These are phyloP conservation scores for Fonsecaea pedrosoi DNA, from an alignment of 2,329 filamentous ascomycete species.

Conservation along the genomic window DNA sequence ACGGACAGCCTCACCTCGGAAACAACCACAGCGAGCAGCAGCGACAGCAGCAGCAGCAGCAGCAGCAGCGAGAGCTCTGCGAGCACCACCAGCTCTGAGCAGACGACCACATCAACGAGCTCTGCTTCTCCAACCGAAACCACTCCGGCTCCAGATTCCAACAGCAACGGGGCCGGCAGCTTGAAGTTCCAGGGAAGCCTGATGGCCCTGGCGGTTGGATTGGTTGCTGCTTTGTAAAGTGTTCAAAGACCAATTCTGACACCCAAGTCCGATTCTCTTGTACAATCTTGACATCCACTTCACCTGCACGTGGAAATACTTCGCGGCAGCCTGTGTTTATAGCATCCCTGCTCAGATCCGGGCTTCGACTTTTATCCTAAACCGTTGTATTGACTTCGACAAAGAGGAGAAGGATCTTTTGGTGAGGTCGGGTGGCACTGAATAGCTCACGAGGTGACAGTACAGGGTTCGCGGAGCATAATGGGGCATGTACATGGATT, in stretches of 20 bases:
- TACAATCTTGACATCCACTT: constrained; percentile 12
- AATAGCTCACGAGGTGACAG: background rate
- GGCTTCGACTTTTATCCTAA: background rate
- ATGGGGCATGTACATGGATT: background rate
- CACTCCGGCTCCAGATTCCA: constrained; percentile 47
- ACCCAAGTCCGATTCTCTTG: constrained; percentile 7
- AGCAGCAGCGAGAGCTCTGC: constrained; percentile 39
- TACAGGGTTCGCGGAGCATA: constrained; percentile 2
- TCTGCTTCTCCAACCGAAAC: constrained; percentile 28
- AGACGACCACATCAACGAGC: constrained; percentile 23
- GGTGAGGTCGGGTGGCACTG: background rate
- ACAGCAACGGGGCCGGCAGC: constrained; percentile 40
- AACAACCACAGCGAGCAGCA: constrained; percentile 38
- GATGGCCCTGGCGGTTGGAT: constrained; percentile 47
- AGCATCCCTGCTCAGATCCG: background rate
- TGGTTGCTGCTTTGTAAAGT: constrained; percentile 46
- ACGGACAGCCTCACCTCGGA: constrained; percentile 30
- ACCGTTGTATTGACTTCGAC: background rate
- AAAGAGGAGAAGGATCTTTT: background rate
- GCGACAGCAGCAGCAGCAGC: constrained; percentile 36
- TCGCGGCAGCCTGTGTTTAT: background rate
- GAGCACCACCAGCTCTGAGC: constrained; percentile 27
- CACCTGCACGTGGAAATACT: background rate
- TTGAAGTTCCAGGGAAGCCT: constrained; percentile 48
- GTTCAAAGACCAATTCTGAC: background rate